phyloP scores from a whole-genome alignment of 805 yeast genomes.

The Torulaspora maleeae region DNA sequence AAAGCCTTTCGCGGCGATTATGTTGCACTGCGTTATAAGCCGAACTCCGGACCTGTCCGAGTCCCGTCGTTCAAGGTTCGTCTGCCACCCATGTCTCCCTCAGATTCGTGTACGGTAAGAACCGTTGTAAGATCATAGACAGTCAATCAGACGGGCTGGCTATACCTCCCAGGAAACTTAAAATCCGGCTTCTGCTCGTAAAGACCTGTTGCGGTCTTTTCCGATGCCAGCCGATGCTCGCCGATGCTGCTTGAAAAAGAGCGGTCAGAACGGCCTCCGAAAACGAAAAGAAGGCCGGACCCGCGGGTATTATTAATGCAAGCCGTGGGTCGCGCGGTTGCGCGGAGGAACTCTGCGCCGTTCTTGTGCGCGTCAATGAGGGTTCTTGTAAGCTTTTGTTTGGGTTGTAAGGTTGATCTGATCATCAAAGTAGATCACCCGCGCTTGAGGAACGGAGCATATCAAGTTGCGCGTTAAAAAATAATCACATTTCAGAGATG shows the following conservation, averaged over 20 bases:
- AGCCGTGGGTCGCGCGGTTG: not conserved
- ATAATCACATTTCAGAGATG: slow-evolving; percentile 9
- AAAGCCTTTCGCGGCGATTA: slow-evolving; percentile 2
- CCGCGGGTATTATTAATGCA: not conserved
- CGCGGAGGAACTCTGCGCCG: not conserved
- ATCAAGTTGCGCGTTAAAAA: not conserved
- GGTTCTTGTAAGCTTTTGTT: not conserved
- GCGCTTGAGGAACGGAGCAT: not conserved
- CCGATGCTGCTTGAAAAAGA: not conserved
- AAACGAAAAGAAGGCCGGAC: not conserved
- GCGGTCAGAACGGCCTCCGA: not conserved
- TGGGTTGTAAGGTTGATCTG: not conserved
- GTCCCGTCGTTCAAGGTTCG: not conserved
- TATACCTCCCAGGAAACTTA: no score
- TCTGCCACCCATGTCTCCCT: not conserved
- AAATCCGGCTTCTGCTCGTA: no score
- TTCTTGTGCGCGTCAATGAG: not conserved
- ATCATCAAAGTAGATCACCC: not conserved
- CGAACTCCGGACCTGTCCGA: not conserved
- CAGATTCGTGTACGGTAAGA: not conserved
- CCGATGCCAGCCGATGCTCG: not conserved
- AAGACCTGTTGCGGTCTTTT: not conserved
- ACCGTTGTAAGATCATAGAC: no score
- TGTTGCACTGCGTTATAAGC: not conserved
- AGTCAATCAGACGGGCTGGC: not conserved